Base-by-base conservation (phyloP, 352 stramenopile species). In the Phytophthora hybrid region DNA sequence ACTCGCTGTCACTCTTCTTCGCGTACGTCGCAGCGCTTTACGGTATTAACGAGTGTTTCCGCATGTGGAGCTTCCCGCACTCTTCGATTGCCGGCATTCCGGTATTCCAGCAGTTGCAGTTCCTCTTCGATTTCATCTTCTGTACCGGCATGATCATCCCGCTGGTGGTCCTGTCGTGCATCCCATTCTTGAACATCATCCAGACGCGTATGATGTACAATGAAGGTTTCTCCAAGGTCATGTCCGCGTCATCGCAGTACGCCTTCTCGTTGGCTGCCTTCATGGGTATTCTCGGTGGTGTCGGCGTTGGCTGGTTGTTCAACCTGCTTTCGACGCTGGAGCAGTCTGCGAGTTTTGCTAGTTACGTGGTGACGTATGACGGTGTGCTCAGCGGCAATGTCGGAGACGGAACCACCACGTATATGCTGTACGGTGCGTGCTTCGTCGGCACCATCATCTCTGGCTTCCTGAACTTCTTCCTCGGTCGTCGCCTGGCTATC, bases 171-270 rank as follows among this genome's bases (percentile, higher is more conserved):
- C 78, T 94, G 77, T 93, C 85, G 49, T 81, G 81, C 61, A 86
- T 92, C 57, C 87, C 87, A 54, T 94, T 94, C 62, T 73, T 94
- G 56, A 93, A 93, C 65, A 61, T 94, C 26, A 92, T 94, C 59
- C 87, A 94, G 74, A 93, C 87, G 56, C 85, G 87, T 66, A 94
- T 94, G 87, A 94, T 94, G 87, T 94, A 94, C 79, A 94, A 94
- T 73, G 79, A 94, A 79, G 87, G 87, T 4, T 94, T 94, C 68
- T 92, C 85, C 1, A 87, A 91, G 71, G 85, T 93, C 65, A 88
- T 94, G 77, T 94, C 87, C 6, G 87, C 83, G 14, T 93, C 87
- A 4, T 92, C 84, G 37, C 87, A 94, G 71, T 94, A 94, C 68
- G 84, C 87, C 5, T 90, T 94, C 55, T 93, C 85, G 11, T 71